Conservation (phyloP, 1,139 yeast genomes). For the Blastobotrys aristatus region DNA sequence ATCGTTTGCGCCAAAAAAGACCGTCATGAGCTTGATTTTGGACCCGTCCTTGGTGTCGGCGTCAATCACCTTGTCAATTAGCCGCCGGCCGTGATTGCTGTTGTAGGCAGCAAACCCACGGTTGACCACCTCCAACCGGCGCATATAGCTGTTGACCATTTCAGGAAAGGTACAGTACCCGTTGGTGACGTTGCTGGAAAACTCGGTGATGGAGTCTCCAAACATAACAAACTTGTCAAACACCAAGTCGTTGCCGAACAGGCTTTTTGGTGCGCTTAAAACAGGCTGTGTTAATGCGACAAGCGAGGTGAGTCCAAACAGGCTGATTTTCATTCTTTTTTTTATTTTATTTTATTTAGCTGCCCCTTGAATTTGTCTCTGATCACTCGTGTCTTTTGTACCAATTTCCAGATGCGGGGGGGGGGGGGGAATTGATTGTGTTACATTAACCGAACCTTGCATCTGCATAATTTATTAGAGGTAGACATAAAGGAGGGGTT, state of each 20-base stretch:
- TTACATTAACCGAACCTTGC: too few relatives aligned
- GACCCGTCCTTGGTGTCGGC: slow-evolving; percentile 11
- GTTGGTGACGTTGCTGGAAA: slow-evolving; percentile 32
- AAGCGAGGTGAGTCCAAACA: too few relatives aligned
- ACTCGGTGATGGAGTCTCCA: slow-evolving; percentile 61
- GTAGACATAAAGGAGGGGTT: too few relatives aligned
- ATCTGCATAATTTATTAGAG: too few relatives aligned
- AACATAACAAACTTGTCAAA: slow-evolving; percentile 45
- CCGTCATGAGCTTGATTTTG: slow-evolving; percentile 17
- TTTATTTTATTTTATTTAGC: too few relatives aligned
- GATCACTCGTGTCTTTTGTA: too few relatives aligned
- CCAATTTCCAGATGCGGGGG: too few relatives aligned
- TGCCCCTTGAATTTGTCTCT: too few relatives aligned
- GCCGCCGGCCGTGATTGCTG: slow-evolving; percentile 36
- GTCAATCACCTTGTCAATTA: slow-evolving; percentile 19
- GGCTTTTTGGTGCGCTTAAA: not conserved
- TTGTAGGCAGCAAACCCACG: slow-evolving; percentile 62
- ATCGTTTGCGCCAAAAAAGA: slow-evolving; percentile 23
- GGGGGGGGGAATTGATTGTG: too few relatives aligned
- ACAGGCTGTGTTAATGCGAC: not conserved
- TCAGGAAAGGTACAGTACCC: slow-evolving; percentile 46
- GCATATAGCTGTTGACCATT: slow-evolving; percentile 40
- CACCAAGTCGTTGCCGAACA: not conserved
- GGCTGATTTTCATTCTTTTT: too few relatives aligned
- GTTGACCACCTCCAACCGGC: slow-evolving; percentile 50